Conservation (phyloP, 2,329 filamentous ascomycete genomes). For the Ascomycota sp. region DNA sequence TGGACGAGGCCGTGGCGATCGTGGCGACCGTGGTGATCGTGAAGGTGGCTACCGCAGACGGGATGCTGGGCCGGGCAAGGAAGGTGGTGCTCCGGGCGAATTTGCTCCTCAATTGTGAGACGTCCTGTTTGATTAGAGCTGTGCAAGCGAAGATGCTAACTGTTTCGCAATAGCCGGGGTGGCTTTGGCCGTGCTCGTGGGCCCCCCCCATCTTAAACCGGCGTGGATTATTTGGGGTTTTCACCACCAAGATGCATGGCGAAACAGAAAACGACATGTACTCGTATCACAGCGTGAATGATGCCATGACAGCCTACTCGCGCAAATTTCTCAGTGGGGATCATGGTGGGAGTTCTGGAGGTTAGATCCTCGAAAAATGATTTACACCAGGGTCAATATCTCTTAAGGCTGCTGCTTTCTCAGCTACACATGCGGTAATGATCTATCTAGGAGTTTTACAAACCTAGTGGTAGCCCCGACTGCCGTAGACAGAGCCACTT, state of each 20-base stretch:
- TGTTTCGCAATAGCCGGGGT: slow-evolving; percentile 41
- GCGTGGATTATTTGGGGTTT: slow-evolving; percentile 19
- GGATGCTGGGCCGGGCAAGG: slow-evolving; percentile 71
- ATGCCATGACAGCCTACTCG: slow-evolving; percentile 10
- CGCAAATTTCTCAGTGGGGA: slow-evolving; percentile 19
- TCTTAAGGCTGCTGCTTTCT: slow-evolving; percentile 5
- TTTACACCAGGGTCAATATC: slow-evolving; percentile 22
- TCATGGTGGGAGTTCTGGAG: slow-evolving; percentile 24
- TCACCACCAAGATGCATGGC: slow-evolving; percentile 23
- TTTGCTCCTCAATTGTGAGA: slow-evolving; percentile 79
- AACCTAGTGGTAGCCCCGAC: background rate
- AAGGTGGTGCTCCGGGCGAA: slow-evolving; percentile 78
- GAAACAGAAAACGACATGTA: slow-evolving; percentile 26
- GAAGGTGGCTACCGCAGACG: slow-evolving; percentile 86
- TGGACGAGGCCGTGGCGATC: slow-evolving; percentile 58
- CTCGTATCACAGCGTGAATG: slow-evolving; percentile 16
- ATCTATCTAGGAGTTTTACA: slow-evolving; percentile 9
- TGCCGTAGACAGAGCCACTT: too few relatives aligned
- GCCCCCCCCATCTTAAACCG: slow-evolving; percentile 46
- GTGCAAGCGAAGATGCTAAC: background rate
- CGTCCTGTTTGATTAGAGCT: slow-evolving; percentile 1
- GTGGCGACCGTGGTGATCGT: slow-evolving; percentile 67
- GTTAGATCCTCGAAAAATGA: slow-evolving; percentile 26
- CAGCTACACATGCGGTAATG: slow-evolving; percentile 9
- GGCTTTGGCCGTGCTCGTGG: slow-evolving; percentile 69